phyloP scores from a whole-genome alignment of 768 basidiomycete genomes.

The Hebeloma cylindrosporum region DNA sequence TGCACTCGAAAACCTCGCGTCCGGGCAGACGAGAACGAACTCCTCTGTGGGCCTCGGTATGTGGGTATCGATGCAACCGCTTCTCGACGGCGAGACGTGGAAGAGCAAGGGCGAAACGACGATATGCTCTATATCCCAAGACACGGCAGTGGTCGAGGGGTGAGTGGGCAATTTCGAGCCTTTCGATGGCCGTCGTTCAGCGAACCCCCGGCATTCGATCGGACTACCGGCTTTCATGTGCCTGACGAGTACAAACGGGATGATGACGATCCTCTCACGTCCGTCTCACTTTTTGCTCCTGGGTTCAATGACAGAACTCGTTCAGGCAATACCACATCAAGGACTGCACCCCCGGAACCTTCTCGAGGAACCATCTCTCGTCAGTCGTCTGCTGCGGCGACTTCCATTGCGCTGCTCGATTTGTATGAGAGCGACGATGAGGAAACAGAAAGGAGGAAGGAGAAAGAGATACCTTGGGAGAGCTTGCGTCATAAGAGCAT shows the following conservation, averaged over 20 bases:
- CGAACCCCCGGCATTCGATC: slow-evolving; percentile 16
- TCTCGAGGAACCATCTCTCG: not conserved
- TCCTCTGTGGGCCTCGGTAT: slow-evolving; percentile 24
- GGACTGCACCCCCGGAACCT: not conserved
- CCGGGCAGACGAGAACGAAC: slow-evolving; percentile 21
- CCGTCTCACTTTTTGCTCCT: slow-evolving; percentile 3
- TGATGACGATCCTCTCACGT: not conserved
- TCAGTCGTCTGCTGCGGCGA: slow-evolving; percentile 9
- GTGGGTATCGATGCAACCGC: slow-evolving; percentile 10
- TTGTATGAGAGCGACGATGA: slow-evolving; percentile 21
- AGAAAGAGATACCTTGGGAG: slow-evolving; percentile 38
- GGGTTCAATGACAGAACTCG: not conserved
- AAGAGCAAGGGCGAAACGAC: not conserved
- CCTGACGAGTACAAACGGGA: slow-evolving; percentile 4
- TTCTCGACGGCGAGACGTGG: not conserved
- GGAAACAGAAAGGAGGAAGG: slow-evolving; percentile 14
- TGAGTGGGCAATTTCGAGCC: slow-evolving; percentile 3
- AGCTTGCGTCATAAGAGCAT: slow-evolving; percentile 50
- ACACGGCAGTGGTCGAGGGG: not conserved
- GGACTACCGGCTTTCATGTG: slow-evolving; percentile 8
- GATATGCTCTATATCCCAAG: slow-evolving; percentile 7
- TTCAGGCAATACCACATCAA: not conserved
- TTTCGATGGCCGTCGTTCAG: slow-evolving; percentile 22
- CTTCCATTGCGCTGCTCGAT: slow-evolving; percentile 25
- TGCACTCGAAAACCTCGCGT: slow-evolving; percentile 20